A percentile compares a stretch with the other conserved stretches of the same genome.
These are phyloP conservation scores for Fusarium globosum DNA, from an alignment of 2,329 filamentous ascomycete genomes.

Conservation along the genomic window DNA sequence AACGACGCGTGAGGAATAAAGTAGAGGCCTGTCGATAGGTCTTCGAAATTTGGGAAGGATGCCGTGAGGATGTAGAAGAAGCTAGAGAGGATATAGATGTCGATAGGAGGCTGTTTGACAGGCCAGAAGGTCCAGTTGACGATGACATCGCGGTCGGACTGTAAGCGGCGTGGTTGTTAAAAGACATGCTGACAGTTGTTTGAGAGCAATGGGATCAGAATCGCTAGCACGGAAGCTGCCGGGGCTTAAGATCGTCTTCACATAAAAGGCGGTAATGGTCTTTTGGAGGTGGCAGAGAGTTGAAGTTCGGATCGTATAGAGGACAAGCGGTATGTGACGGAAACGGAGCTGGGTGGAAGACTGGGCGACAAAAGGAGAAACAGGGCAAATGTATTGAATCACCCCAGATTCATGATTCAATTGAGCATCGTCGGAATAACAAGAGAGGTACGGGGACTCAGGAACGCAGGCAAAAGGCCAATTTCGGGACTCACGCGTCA, in stretches of 20 bases:
- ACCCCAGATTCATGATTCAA: constrained; percentile 40
- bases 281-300: constrained; percentile 3
- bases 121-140: constrained; percentile 51
- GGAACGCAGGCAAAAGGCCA: constrained; percentile 23
- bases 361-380: constrained; percentile 16
- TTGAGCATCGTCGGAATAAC: constrained; percentile 21
- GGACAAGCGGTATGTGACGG: constrained; percentile 20
- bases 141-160: constrained; percentile 56
- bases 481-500: constrained; percentile 43
- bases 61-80: constrained; percentile 69
- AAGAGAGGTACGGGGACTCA: constrained; percentile 20
- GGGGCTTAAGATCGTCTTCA: constrained; percentile 15
- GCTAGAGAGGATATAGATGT: constrained; percentile 77
- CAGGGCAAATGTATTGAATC: constrained; percentile 24
- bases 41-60: constrained; percentile 83
- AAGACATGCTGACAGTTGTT: constrained; percentile 53
- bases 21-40: constrained; percentile 94
- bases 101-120: constrained; percentile 65
- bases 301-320: constrained; percentile 12
- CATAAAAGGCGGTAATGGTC: constrained; percentile 29
- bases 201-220: constrained; percentile 5
- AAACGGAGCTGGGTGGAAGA: constrained; percentile 5
- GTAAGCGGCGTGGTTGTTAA: constrained; percentile 56
- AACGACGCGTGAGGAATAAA: constrained; percentile 91
- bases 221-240: background rate